A percentile compares a stretch with the other conserved stretches of the same genome.
These are phyloP conservation scores for Populus ilicifolia DNA, from an alignment of 345 rosid species.

Conservation along the genomic window DNA sequence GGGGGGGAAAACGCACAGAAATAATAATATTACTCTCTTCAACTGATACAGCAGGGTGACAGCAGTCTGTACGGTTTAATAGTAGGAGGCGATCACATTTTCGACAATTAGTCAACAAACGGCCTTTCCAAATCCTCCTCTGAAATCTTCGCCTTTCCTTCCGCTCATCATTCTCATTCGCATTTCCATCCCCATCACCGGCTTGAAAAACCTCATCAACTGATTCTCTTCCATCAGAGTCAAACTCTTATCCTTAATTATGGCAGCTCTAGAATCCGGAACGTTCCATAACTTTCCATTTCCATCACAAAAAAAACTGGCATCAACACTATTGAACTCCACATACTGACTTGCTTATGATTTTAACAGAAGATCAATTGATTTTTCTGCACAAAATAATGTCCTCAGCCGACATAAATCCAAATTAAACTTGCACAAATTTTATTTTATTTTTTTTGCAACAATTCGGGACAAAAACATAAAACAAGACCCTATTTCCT, in stretches of 20 bases:
- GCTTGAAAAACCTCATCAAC: constrained; percentile 76
- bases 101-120: constrained; percentile 60
- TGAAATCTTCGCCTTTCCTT: constrained; percentile 31
- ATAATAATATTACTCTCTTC: constrained; percentile 23
- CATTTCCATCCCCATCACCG: constrained; percentile 31
- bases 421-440: constrained; percentile 45
- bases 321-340: constrained; percentile 75
- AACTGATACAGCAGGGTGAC: constrained; percentile 22
- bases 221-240: constrained; percentile 61
- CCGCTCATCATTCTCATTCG: constrained; percentile 6
- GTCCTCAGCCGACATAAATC: constrained; percentile 70
- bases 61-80: constrained; percentile 64
- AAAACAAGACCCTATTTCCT: too few relatives aligned
- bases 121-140: constrained; percentile 68
- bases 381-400: constrained; percentile 65
- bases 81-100: constrained; percentile 62
- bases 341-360: constrained; percentile 52
- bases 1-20: neutral
- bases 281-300: constrained; percentile 53
- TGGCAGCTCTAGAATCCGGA: constrained; percentile 75
- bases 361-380: constrained; percentile 48
- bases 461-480: constrained; percentile 34
- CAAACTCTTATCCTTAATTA: constrained; percentile 70
- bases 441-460: constrained; percentile 17
- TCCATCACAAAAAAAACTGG: constrained; percentile 50